A percentile compares a stretch with the other conserved stretches of the same genome.
phyloP scores from a whole-genome alignment of 352 stramenopile species.

The Globisporangium nodosum region DNA sequence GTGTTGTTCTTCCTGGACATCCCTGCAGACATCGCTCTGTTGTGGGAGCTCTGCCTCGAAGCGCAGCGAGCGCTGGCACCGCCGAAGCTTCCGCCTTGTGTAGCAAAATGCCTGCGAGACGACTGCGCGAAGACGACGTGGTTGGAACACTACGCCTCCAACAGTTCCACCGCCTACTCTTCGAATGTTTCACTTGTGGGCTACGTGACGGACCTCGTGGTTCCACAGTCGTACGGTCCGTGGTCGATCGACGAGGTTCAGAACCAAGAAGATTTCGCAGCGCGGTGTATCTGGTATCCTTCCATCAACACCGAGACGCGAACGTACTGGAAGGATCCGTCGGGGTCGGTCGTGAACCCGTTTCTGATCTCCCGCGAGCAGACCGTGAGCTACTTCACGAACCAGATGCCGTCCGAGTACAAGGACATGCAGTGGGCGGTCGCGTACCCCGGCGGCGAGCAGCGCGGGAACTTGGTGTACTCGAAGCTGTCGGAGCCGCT shows the following conservation, averaged over 20 bases:
- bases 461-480: constrained; percentile 44
- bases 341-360: constrained; percentile 25
- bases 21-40: constrained; percentile 27
- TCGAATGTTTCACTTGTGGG: neutral
- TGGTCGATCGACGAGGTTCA: constrained; percentile 18
- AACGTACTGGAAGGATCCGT: constrained; percentile 24
- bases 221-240: constrained; percentile 1
- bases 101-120: neutral
- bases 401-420: constrained; percentile 17
- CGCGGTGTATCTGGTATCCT: constrained; percentile 39
- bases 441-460: constrained; percentile 24
- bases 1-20: constrained; percentile 42
- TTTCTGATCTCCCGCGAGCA: constrained; percentile 21
- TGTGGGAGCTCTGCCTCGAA: constrained; percentile 27
- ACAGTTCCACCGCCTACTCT: neutral
- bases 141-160: constrained; percentile 15
- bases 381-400: constrained; percentile 28
- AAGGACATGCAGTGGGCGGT: constrained; percentile 37
- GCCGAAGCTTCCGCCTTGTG: neutral
- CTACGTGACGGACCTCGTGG: neutral
- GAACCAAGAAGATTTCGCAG: constrained; percentile 11
- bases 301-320: constrained; percentile 6
- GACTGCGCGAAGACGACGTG: constrained; percentile 12
- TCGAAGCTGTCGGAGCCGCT: constrained; percentile 18
- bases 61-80: constrained; percentile 31